phyloP scores from a whole-genome alignment of 2,329 filamentous ascomycete species.

The Fusarium temperatum region DNA sequence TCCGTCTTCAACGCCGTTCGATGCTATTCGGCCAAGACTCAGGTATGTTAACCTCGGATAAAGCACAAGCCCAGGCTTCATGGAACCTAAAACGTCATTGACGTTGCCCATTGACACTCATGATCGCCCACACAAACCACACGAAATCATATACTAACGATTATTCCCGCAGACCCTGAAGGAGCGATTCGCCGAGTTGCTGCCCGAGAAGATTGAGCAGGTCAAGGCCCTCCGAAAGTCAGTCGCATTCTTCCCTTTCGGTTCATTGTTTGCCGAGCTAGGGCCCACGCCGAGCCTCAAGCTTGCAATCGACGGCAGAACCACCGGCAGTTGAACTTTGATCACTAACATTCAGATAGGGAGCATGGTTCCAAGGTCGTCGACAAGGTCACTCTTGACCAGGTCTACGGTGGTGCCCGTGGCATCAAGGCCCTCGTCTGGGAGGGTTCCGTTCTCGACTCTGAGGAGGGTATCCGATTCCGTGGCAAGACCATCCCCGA shows the following conservation, averaged over 20 bases:
- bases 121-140: not conserved
- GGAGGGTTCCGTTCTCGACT: slow-evolving; percentile 98
- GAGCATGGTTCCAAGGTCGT: slow-evolving; percentile 95
- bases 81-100: slow-evolving; percentile 7
- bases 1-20: slow-evolving; percentile 84
- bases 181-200: slow-evolving; percentile 95
- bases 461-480: slow-evolving; percentile 99
- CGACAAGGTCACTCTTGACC: slow-evolving; percentile 98
- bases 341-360: slow-evolving; percentile 57
- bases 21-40: slow-evolving; percentile 92
- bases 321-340: slow-evolving; percentile 8
- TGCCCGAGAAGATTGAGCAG: slow-evolving; percentile 97
- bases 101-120: not conserved
- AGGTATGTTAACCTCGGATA: slow-evolving; percentile 64
- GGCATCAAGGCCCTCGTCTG: slow-evolving; percentile 99
- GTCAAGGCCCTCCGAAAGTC: slow-evolving; percentile 99
- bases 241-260: slow-evolving; percentile 48
- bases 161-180: slow-evolving; percentile 78
- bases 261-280: slow-evolving; percentile 22
- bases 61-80: slow-evolving; percentile 11
- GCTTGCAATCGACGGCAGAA: slow-evolving; percentile 2
- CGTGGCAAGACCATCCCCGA: slow-evolving; percentile 99
- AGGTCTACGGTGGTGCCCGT: slow-evolving; percentile 98
- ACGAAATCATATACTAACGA: slow-evolving; percentile 2
- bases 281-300: slow-evolving; percentile 20